Evolutionary conservation across 345 rosid genomes (phyloP).

Genomic region (Boechera stricta): DNA sequence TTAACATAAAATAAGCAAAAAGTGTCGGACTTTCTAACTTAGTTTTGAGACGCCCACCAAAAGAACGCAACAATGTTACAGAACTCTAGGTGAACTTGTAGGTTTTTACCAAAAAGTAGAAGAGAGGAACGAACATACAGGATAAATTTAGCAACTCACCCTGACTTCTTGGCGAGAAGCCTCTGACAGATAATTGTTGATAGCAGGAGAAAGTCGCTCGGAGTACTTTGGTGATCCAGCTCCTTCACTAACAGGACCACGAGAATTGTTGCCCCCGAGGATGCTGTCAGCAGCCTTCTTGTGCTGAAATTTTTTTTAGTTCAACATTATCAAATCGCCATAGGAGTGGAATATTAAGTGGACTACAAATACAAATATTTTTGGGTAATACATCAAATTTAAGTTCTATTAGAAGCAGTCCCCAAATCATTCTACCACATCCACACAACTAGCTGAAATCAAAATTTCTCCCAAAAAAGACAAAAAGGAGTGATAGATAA

Average conservation of each 20-base stretch:
- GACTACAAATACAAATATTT: neutral
- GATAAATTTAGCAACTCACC: slow-evolving; percentile 50
- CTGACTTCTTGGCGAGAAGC: slow-evolving; percentile 98
- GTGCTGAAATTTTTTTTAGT: slow-evolving; percentile 60
- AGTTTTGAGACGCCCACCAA: slow-evolving; percentile 25
- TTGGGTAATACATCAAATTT: slow-evolving; percentile 1
- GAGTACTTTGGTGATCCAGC: slow-evolving; percentile 96
- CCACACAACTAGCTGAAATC: slow-evolving; percentile 27
- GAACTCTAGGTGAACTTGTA: slow-evolving; percentile 16
- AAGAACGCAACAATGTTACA: slow-evolving; percentile 3
- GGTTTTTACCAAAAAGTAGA: slow-evolving; percentile 15
- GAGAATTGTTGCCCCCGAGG: slow-evolving; percentile 88
- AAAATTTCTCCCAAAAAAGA: slow-evolving; percentile 6
- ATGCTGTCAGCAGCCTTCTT: slow-evolving; percentile 84
- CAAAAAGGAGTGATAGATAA: slow-evolving; percentile 10
- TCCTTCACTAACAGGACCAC: slow-evolving; percentile 81
- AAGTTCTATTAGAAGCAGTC: slow-evolving; percentile 10
- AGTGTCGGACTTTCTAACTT: slow-evolving; percentile 17
- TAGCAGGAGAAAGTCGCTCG: slow-evolving; percentile 96
- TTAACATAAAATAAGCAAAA: slow-evolving; percentile 23
- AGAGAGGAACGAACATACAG: slow-evolving; percentile 35
- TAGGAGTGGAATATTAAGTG: slow-evolving; percentile 4
- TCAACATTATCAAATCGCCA: slow-evolving; percentile 18
- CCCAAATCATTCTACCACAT: slow-evolving; percentile 26
- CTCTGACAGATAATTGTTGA: slow-evolving; percentile 91